Conservation (phyloP, 257 asterid genomes). For the Orobanche coerulescens region DNA sequence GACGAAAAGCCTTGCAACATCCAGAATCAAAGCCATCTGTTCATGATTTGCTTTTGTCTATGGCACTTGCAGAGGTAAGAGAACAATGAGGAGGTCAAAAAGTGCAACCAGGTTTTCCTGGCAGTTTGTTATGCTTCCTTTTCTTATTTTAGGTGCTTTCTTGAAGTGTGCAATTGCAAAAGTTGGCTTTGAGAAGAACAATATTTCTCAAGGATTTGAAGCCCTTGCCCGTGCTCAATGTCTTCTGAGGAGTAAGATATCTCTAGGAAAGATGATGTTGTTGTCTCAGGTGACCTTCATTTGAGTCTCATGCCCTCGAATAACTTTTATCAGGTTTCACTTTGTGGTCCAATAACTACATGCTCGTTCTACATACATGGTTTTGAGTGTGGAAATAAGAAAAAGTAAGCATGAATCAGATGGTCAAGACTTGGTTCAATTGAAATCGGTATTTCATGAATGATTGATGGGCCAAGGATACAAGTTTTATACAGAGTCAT, state of each 20-base stretch:
- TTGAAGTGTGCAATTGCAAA: slow-evolving; percentile 97
- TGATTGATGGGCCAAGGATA: slow-evolving; percentile 11
- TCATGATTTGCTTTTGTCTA: slow-evolving; percentile 83
- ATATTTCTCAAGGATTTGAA: slow-evolving; percentile 91
- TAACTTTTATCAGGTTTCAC: slow-evolving; percentile 8
- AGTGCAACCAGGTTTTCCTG: slow-evolving; percentile 26
- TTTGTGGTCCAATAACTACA: slow-evolving; percentile 16
- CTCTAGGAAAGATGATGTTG: slow-evolving; percentile 81
- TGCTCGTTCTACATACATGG: not conserved
- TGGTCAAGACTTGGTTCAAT: slow-evolving; percentile 8
- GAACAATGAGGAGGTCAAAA: slow-evolving; percentile 40
- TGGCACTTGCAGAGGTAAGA: slow-evolving; percentile 99
- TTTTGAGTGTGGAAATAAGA: slow-evolving; percentile 9
- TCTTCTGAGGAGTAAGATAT: slow-evolving; percentile 74
- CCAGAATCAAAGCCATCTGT: slow-evolving; percentile 69
- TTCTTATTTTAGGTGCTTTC: slow-evolving; percentile 73
- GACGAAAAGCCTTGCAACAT: slow-evolving; percentile 70
- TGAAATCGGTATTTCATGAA: slow-evolving; percentile 11
- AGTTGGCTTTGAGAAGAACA: slow-evolving; percentile 80
- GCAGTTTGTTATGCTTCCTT: slow-evolving; percentile 56
- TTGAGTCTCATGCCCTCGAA: slow-evolving; percentile 8
- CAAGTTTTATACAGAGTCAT: slow-evolving; percentile 7
- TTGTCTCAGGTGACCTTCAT: slow-evolving; percentile 67
- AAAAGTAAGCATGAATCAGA: slow-evolving; percentile 6
- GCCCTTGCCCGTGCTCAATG: slow-evolving; percentile 99